Percentiles rank a stretch among this genome's conserved stretches.
Conservation (phyloP, 345 rosid genomes). For the Hibiscus trionum region DNA sequence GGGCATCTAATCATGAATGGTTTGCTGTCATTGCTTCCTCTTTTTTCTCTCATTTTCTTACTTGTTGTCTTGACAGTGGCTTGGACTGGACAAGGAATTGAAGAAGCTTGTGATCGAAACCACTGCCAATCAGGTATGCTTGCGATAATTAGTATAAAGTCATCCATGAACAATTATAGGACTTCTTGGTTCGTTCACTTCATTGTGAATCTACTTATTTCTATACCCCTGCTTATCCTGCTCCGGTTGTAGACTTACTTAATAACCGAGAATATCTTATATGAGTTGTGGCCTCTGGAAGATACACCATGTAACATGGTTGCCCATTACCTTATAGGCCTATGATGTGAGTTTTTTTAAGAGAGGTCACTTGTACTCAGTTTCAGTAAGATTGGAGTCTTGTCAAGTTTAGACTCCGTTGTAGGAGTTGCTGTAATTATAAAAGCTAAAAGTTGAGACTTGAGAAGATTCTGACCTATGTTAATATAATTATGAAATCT, state of each 20-base stretch:
- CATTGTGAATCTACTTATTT: background rate
- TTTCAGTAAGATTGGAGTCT: background rate
- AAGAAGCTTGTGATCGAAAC: slow-evolving; percentile 89
- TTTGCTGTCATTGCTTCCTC: background rate
- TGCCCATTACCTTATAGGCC: background rate
- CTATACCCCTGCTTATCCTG: background rate
- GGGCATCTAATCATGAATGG: background rate
- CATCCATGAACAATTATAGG: background rate
- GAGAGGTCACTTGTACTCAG: background rate
- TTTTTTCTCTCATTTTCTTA: background rate
- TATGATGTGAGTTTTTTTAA: background rate
- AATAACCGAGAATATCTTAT: background rate
- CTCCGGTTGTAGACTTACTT: background rate
- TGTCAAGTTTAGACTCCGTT: background rate
- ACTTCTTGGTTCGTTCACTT: background rate
- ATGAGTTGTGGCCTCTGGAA: background rate
- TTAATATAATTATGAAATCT: background rate
- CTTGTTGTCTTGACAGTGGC: slow-evolving; percentile 51
- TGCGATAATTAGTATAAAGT: background rate
- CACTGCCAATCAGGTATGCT: slow-evolving; percentile 77
- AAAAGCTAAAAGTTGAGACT: background rate
- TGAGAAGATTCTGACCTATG: background rate
- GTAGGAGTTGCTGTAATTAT: background rate
- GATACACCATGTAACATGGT: background rate
- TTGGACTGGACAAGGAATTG: slow-evolving; percentile 70